Evolutionary conservation across 1,284 basidiomycete genomes (phyloP).

Genomic region (Ceratobasidium sp.): DNA sequence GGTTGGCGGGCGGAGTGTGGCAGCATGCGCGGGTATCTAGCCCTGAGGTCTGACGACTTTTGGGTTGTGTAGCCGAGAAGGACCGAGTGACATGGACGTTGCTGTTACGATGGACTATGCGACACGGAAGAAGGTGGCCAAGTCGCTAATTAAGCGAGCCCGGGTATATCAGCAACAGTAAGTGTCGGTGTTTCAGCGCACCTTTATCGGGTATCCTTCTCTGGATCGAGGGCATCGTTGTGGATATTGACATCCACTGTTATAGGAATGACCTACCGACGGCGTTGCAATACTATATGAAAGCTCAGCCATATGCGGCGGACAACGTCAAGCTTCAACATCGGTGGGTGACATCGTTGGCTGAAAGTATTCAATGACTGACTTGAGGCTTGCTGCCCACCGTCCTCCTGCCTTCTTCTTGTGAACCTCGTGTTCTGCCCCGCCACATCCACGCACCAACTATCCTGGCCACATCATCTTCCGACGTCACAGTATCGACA

Average conservation of each 20-base stretch:
- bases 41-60: slow-evolving; percentile 8
- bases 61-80: slow-evolving; percentile 53
- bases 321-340: slow-evolving; percentile 83
- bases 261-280: slow-evolving; percentile 76
- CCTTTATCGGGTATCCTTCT: neutral
- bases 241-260: slow-evolving; percentile 20
- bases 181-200: slow-evolving; percentile 29
- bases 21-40: neutral
- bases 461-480: neutral
- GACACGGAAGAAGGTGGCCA: slow-evolving; percentile 79
- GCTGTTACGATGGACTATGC: slow-evolving; percentile 74
- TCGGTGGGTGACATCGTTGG: slow-evolving; percentile 74
- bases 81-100: slow-evolving; percentile 69
- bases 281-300: slow-evolving; percentile 79
- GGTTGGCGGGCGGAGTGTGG: slow-evolving; percentile 37
- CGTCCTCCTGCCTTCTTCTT: neutral
- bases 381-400: neutral
- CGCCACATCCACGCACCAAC: neutral
- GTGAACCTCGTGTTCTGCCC: no score
- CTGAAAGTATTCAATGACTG: slow-evolving; percentile 49
- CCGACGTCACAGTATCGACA: slow-evolving; percentile 20
- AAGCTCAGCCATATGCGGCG: slow-evolving; percentile 80
- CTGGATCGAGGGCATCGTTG: neutral
- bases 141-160: slow-evolving; percentile 80
- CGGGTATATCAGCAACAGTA: slow-evolving; percentile 82